These are phyloP conservation scores for Pythium folliculosum DNA, from an alignment of 352 stramenopile species.

Conservation along the genomic window DNA sequence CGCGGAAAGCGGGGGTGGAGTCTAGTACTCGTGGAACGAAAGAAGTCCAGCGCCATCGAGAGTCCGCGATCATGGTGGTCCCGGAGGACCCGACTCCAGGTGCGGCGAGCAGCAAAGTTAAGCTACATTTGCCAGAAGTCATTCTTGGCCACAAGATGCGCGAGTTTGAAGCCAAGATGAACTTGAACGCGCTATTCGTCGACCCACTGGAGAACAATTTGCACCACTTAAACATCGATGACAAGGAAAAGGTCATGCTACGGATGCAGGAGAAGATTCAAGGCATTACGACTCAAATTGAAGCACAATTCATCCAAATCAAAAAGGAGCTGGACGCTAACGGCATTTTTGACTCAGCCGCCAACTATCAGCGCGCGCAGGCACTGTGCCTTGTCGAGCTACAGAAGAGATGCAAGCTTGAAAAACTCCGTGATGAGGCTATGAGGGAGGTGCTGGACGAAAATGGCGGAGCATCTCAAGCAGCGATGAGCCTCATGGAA, in stretches of 20 bases:
- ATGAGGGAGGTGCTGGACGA: slow-evolving; percentile 51
- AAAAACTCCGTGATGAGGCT: slow-evolving; percentile 62
- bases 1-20: neutral
- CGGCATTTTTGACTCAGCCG: slow-evolving; percentile 63
- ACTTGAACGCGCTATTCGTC: slow-evolving; percentile 46
- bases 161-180: slow-evolving; percentile 74
- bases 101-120: slow-evolving; percentile 25
- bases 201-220: slow-evolving; percentile 61
- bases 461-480: neutral
- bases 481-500: slow-evolving; percentile 25
- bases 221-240: slow-evolving; percentile 57
- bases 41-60: neutral
- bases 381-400: slow-evolving; percentile 71
- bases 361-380: slow-evolving; percentile 64
- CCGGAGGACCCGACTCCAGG: neutral
- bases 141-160: slow-evolving; percentile 80
- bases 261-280: slow-evolving; percentile 73
- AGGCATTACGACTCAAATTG: slow-evolving; percentile 53
- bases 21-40: neutral
- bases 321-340: slow-evolving; percentile 53
- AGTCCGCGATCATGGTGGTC: neutral
- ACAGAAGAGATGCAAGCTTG: slow-evolving; percentile 61
- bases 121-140: slow-evolving; percentile 65
- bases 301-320: slow-evolving; percentile 53
- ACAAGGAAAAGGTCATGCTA: slow-evolving; percentile 75